Base-by-base conservation (phyloP, 2,329 filamentous ascomycete genomes). In the Pseudocercospora macadamiae region DNA sequence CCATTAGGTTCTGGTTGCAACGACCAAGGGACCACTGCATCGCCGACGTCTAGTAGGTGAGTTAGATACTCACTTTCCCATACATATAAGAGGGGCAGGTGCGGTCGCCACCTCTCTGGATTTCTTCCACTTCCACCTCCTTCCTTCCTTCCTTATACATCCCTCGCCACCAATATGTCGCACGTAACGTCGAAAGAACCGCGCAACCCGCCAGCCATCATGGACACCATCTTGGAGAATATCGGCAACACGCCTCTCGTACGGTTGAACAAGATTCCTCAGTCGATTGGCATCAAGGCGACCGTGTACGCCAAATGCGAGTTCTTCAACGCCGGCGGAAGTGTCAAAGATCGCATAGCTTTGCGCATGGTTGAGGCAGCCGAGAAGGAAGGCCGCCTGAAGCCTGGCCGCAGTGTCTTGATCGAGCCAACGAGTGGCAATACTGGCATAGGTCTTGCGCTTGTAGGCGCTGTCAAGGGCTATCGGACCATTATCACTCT, bases 401-500 rank as follows among this genome's bases (percentile, higher is more conserved):
- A 95, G 83, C 95, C 95, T 25, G 95, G 93, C 57, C 93, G 97
- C 77, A 97, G 92, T 53, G 73, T 74, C 7, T 80, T 99, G 71
- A 99, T 99, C 72, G 95, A 99, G 83, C 95, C 95, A 8, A 99
- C 95, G 48, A 96, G 91, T 72, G 95, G 95, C 55, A 99, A 99
- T 76, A 99, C 95, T 81, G 95, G 95, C 66, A 99, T 99, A 66
- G 95, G 95, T 19, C 83, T 99, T 37, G 95, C 95, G 25, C 86
- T 99, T 30, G 93, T 97, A 16, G 93, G 86, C 58, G 95, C 95
- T 14, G 90, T 99, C 71, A 97, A 97, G 81, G 93, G 93, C 66
- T 99, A 97, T 83, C 93, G 93, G 78, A 96, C 93, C 37, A 97
- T 99, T 78, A 99, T 99, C 76, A 99, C 95, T 9, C 86, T 99